Base-by-base conservation (phyloP, 768 basidiomycete genomes). In the Trametes cinnabarina region DNA sequence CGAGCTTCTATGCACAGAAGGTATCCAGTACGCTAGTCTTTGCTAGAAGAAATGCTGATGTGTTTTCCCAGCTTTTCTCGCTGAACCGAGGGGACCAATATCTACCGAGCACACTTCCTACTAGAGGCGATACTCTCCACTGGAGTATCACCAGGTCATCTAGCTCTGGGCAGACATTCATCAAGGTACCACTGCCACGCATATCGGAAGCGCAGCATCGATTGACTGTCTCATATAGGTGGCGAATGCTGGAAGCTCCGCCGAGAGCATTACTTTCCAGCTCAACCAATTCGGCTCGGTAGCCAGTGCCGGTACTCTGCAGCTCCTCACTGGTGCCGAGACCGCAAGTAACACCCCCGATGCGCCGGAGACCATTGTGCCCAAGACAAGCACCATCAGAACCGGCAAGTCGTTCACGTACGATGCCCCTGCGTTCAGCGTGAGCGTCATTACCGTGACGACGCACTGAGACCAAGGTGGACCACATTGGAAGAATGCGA, bases 1-100 rank as follows among this genome's bases (percentile, higher is more conserved):
- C 84, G 0, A 83, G 82, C 55, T 88, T 77, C 70, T 83, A 84
- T 57, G 79, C 79, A 2, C 85, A 87, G 63, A 79, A 84, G 76
- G 84, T 84, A 51, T 20, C 42, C 25, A 23, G n/a, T 20, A 46
- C 15, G 12, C 25, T 11, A 22, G 6, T n/a, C 41, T 22, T 11
- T 39, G n/a, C 44, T n/a, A 23, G 11, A 50, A 28, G 39, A 20
- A 20, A 4, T 22, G 14, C 17, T 32, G 40, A 28, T 25, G 2
- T 4, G 22, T 6, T 15, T 22, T 4, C 28, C 3, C 32, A 88
- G 86, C 74, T 88, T 34, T 88, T 88, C 73, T 82, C 83, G 53
- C 60, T 77, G 17, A 84, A 87, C 66, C 72, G 79, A 39, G 87
- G 87, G 5, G 82, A 85, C 40, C 77, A 79, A 62, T 87, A 85